phyloP scores from a whole-genome alignment of 2,329 filamentous ascomycete species.

The Eutypella sp. region DNA sequence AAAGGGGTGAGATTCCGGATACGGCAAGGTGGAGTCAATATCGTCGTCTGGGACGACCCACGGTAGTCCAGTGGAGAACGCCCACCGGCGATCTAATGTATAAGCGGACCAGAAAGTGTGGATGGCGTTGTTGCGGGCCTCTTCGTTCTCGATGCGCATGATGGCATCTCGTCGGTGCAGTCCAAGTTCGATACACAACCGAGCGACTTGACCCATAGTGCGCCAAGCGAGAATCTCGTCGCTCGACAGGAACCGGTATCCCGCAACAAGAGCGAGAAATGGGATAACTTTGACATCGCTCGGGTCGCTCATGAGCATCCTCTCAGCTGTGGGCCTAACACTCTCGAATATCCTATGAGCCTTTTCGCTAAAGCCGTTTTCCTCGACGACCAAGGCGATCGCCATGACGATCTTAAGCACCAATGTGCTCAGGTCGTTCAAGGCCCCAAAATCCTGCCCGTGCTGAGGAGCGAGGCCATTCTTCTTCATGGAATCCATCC shows the following conservation, averaged over 20 bases:
- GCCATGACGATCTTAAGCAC: slow-evolving; percentile 81
- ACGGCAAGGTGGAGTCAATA: slow-evolving; percentile 73
- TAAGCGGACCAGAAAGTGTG: slow-evolving; percentile 85
- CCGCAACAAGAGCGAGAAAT: slow-evolving; percentile 45
- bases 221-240: slow-evolving; percentile 85
- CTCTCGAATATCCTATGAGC: slow-evolving; percentile 71
- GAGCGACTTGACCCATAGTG: slow-evolving; percentile 74
- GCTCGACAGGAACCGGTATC: slow-evolving; percentile 78
- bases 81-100: slow-evolving; percentile 80
- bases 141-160: slow-evolving; percentile 61
- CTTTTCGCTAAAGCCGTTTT: slow-evolving; percentile 70
- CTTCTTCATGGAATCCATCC: slow-evolving; percentile 54
- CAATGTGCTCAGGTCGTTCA: slow-evolving; percentile 54
- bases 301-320: slow-evolving; percentile 52
- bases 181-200: slow-evolving; percentile 75
- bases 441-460: slow-evolving; percentile 29
- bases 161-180: slow-evolving; percentile 76
- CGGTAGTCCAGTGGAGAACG: slow-evolving; percentile 82
- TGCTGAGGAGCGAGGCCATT: slow-evolving; percentile 25
- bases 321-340: slow-evolving; percentile 67
- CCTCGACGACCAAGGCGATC: slow-evolving; percentile 71
- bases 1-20: slow-evolving; percentile 66
- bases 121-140: slow-evolving; percentile 62
- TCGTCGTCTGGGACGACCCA: slow-evolving; percentile 82
- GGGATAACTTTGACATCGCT: slow-evolving; percentile 44